Evolutionary conservation across 768 basidiomycete species (phyloP), one percentile per base, ranked within the genome.

Genomic region (Antrodiella citrinella): DNA sequence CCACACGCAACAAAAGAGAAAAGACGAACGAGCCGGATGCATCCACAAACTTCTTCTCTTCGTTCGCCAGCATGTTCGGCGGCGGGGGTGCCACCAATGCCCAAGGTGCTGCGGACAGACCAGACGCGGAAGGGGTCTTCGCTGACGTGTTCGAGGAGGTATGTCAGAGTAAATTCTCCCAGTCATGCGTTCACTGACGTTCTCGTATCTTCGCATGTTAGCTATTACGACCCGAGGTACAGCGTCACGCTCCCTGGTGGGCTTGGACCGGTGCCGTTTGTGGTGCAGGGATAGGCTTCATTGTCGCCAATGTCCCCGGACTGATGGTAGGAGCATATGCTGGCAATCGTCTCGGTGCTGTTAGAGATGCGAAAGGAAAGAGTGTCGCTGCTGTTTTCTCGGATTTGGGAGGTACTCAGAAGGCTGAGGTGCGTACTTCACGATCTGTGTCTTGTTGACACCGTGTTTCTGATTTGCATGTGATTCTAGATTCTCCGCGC

Each of bases 291-390:
- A 45, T 71, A 46, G 67, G 63, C 20, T 70, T 67, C 57, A 68
- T 74, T 46, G 60, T 82, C 22, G 92, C 83, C 21, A 96, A 94
- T 59, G 60, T 93, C 1, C 92, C 92, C 7, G 92, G 92, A 4
- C 71, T 91, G 12, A 77, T 93, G 70, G 74, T 93, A 18, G 93
- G 93, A 46, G 89, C 85, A 2, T 77, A 84, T 56, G 89, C 91
- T 0, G 93, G 93, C 0, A 95, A 93, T 62, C 73, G 90, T n/a
- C 68, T 96, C 23, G 93, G 93, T 40, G 91, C 92, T 2, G 74
- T 97, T 44, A 74, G 93, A 51, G 93, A 97, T 61, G 93, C 93
- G 3, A 97, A 97, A 70, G 88, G 93, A 9, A 91, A 90, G 75
- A 86, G 86, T 54, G 92, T 97, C 20, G 91, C 88, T 2, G 77